phyloP scores from a whole-genome alignment of 352 stramenopile genomes.

The Phytophthora sojae region DNA sequence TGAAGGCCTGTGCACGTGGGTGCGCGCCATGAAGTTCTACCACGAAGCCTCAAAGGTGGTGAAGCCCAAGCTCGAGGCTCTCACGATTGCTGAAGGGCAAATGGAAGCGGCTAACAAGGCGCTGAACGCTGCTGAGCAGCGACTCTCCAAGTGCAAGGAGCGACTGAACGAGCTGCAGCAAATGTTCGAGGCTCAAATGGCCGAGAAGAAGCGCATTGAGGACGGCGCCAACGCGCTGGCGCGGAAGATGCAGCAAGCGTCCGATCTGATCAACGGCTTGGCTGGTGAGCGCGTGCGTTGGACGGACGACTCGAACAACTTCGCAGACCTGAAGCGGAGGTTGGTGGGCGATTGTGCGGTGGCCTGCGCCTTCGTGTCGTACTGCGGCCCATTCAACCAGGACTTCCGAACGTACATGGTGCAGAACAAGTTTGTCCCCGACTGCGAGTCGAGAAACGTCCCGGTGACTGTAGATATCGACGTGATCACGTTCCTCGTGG shows the following conservation, averaged over 20 bases:
- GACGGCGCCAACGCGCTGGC: conserved; percentile 95
- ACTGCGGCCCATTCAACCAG: conserved; percentile 98
- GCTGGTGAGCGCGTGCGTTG: conserved; percentile 96
- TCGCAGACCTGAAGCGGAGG: conserved; percentile 95
- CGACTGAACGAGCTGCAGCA: conserved; percentile 95
- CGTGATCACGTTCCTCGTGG: conserved; percentile 97
- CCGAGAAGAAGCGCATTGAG: conserved; percentile 97
- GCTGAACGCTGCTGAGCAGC: conserved; percentile 92
- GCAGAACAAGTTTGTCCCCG: conserved; percentile 95
- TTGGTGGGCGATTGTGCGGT: conserved; percentile 98
- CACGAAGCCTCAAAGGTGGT: conserved; percentile 99
- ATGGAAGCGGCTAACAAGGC: conserved; percentile 98
- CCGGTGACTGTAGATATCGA: conserved; percentile 96
- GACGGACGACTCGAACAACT: conserved; percentile 98
- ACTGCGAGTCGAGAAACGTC: conserved; percentile 93
- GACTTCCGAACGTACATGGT: conserved; percentile 97
- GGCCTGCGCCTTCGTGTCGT: conserved; percentile 97
- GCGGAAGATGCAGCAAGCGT: conserved; percentile 98
- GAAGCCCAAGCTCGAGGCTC: conserved; percentile 98
- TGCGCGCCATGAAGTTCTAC: conserved; percentile 99
- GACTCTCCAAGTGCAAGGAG: conserved; percentile 95
- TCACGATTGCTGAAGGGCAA: conserved; percentile 96
- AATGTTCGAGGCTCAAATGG: conserved; percentile 98
- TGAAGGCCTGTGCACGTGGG: conserved; percentile 97
- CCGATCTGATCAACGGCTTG: conserved; percentile 96